These are phyloP conservation scores for Penicillium aurantiogriseum DNA, from an alignment of 2,329 filamentous ascomycete genomes.

Conservation along the genomic window DNA sequence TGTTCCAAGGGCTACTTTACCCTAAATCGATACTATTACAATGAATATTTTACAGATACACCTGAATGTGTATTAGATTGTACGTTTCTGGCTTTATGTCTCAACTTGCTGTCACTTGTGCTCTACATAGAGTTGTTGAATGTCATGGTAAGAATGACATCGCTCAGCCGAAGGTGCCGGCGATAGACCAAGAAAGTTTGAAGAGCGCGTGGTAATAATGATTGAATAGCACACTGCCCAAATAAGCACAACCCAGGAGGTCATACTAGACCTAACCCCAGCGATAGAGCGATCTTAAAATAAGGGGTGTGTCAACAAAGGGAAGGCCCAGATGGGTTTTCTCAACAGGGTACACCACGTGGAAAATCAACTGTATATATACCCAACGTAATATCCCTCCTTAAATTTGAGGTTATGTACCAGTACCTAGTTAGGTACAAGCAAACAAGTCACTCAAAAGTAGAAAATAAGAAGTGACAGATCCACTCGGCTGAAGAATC, in stretches of 20 bases:
- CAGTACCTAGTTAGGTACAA: background rate
- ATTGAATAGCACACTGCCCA: background rate
- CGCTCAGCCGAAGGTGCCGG: background rate
- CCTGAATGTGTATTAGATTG: too few relatives aligned
- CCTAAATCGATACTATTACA: conserved; percentile 9
- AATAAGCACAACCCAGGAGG: background rate
- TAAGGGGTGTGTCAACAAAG: background rate
- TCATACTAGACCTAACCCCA: background rate
- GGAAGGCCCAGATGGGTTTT: background rate
- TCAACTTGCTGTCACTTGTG: background rate
- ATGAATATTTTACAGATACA: background rate
- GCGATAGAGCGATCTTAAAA: background rate
- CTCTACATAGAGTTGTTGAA: background rate
- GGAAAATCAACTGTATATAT: background rate
- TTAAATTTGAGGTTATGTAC: background rate
- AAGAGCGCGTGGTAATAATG: conserved; percentile 3
- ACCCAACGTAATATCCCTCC: background rate
- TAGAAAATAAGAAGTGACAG: background rate
- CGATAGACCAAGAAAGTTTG: background rate
- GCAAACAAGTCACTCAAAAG: background rate
- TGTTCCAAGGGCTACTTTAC: conserved; percentile 25
- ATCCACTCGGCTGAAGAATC: conserved; percentile 11
- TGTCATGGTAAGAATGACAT: conserved; percentile 8
- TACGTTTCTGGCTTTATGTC: background rate
- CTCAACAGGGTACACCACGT: background rate